Base-by-base conservation (phyloP, 139 green algal species). In the Prasinococcaceae sp. region DNA sequence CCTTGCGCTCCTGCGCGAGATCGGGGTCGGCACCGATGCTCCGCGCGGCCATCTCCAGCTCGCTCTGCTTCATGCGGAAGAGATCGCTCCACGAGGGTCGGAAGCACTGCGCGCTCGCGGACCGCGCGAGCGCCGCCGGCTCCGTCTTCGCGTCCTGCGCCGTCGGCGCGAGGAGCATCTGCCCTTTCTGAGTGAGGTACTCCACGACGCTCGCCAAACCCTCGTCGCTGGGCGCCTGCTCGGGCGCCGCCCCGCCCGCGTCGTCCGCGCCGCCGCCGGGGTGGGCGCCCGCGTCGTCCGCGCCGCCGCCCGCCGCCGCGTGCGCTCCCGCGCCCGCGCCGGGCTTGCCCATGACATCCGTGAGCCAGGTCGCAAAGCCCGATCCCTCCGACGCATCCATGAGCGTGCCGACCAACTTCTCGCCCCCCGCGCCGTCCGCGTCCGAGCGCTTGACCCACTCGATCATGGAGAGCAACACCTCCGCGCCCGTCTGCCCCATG, bases 31-130 rank as follows among this genome's bases (percentile, higher is more conserved):
- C 84, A 9, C 65, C 79, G 12, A 96, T 76, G 3, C 72, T 65
- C n/a, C 83, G 79, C 33, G 93, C 85, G 3, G 90, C 88, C n/a
- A 68, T 77, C 69, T 97, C 88, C 39, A 98, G 76, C 74, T 96
- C 85, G 65, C 89, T 82, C 68, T 96, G 90, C 61, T 96, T 98
- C 80, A 98, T 93, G 44, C 78, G 66, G 75, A 98, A 98, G 29
- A 98, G 90, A 70, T 96, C 82, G 50, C 92, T 81, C 88, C 90
- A 98, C 35, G 86, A 82, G 1, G 87, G 87, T 40, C 73, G 69
- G 68, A 87, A 94, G 4, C 50, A 53, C 20, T 17, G 10, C 32
- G 32, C 33, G 10, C 10, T 40, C 12, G 9, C 33, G 10, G 9
- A 40, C 33, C 33, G 33, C 10, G 33, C 10, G 33, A 12, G 33